Evolutionary conservation across 1,284 basidiomycete species (phyloP), one percentile per base, ranked within the genome.

Genomic region (Austropuccinia psidii): DNA sequence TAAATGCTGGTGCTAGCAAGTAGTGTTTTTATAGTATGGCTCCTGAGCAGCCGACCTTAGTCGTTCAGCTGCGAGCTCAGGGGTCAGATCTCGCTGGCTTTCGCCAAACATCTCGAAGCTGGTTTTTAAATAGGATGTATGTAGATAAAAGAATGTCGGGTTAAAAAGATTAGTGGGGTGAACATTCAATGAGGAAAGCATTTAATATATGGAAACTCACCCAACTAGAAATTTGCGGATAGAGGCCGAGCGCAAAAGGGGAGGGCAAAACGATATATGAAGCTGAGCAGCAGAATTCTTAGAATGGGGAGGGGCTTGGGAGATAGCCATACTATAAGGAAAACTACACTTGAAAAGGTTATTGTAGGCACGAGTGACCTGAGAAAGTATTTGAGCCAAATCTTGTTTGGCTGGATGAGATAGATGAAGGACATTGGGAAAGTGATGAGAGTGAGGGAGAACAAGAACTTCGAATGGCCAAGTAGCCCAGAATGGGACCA

Each of bases 311-410:
- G 91, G 90, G 3, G 86, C 85, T 81, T 91, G 94, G 81, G 90
- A 92, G 55, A 97, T 85, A 49, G 93, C 93, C 92, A 97, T 95
- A n/a, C 90, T 93, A 80, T 97, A 97, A 0, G 93, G 89, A 82
- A 97, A 97, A 0, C 91, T 90, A 79, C 90, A 83, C 66, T 82
- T 80, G 77, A 80, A 81, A 21, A 94, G 83, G 79, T 93, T 93
- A 80, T 94, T 92, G 78, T 92, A 93, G 74, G 88, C 85, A 73
- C 86, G 86, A 4, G 90, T 89, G 45, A 92, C 80, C 24, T 82
- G 82, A 31, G 86, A 87, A 35, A 90, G 80, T 17, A 89, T 85
- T 47, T 86, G 82, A 0, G 91, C 90, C 47, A 93, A 85, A 7
- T 87, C 82, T 0, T 76, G 73, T 75, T 84, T 86, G 81, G 94